A percentile compares a stretch with the other conserved stretches of the same genome.
phyloP scores from a whole-genome alignment of 805 yeast species.

The Starmerella kuoi region DNA sequence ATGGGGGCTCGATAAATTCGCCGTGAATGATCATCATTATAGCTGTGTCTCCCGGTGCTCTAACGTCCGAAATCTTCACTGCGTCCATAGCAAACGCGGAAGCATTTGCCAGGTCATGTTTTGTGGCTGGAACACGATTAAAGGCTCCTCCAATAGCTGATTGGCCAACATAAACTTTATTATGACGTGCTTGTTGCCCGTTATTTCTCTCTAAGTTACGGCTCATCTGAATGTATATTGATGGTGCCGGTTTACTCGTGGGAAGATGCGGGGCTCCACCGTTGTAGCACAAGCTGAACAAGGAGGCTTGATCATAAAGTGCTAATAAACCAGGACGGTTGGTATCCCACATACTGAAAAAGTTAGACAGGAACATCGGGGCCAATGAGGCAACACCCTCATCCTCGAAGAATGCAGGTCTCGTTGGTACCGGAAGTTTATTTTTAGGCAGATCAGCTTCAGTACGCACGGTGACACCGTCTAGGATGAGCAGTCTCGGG shows the following conservation, averaged over 20 bases:
- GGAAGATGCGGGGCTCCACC: conserved; percentile 47
- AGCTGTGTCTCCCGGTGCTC: conserved; percentile 61
- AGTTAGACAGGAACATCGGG: conserved; percentile 67
- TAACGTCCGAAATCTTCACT: conserved; percentile 34
- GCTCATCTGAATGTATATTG: conserved; percentile 8
- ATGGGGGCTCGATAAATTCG: conserved; percentile 48
- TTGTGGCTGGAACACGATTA: conserved; percentile 59
- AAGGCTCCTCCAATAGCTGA: conserved; percentile 52
- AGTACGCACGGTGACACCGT: conserved; percentile 67
- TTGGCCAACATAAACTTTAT: conserved; percentile 56
- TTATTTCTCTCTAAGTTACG: conserved; percentile 52
- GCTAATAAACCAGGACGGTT: conserved; percentile 57
- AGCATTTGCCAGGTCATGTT: conserved; percentile 60
- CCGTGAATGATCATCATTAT: conserved; percentile 77
- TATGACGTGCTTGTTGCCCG: conserved; percentile 37
- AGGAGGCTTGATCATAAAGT: conserved; percentile 71
- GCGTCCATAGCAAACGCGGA: conserved; percentile 64
- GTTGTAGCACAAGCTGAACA: conserved; percentile 72
- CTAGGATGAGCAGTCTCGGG: conserved; percentile 69
- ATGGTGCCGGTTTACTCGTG: conserved; percentile 4
- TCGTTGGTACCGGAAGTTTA: conserved; percentile 30
- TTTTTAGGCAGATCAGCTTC: conserved; percentile 40
- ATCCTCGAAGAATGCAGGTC: conserved; percentile 72
- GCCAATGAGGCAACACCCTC: conserved; percentile 55
- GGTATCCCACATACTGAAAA: conserved; percentile 67